Conservation (phyloP, 2,329 filamentous ascomycete species). For the Trichoderma sp. region DNA sequence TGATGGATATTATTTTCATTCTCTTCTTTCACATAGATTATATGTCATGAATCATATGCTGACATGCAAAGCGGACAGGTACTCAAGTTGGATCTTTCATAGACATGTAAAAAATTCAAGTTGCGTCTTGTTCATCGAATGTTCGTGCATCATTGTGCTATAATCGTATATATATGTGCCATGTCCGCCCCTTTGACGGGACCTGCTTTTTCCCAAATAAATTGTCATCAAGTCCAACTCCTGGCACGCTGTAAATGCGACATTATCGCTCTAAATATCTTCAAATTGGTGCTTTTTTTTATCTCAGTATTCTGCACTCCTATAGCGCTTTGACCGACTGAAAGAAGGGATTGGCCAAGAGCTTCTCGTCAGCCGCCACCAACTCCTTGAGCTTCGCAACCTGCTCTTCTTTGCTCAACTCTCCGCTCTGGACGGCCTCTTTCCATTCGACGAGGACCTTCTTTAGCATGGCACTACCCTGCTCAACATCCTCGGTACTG, state of each 20-base stretch:
- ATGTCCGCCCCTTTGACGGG: background rate
- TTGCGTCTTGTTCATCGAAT: background rate
- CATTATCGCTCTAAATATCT: constrained; percentile 2
- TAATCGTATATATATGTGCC: constrained; percentile 4
- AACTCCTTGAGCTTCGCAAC: constrained; percentile 77
- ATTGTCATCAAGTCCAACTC: constrained; percentile 19
- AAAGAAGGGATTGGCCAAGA: constrained; percentile 71
- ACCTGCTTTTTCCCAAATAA: constrained; percentile 6
- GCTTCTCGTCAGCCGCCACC: constrained; percentile 70
- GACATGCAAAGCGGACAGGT: background rate
- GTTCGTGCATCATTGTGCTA: constrained; percentile 6
- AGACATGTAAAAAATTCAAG: background rate
- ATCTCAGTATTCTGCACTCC: constrained; percentile 44
- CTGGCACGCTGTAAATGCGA: constrained; percentile 21
- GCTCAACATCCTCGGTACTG: constrained; percentile 83
- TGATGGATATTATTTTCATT: background rate
- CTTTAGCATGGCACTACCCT: constrained; percentile 85
- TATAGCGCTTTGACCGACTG: constrained; percentile 62
- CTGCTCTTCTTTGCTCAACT: constrained; percentile 74
- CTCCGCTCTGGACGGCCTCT: constrained; percentile 64
- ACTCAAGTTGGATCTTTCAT: background rate
- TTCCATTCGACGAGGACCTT: constrained; percentile 85
- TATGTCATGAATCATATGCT: background rate
- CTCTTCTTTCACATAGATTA: background rate
- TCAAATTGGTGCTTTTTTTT: background rate